phyloP scores from a whole-genome alignment of 805 yeast species.

The Maudiozyma bulderi region DNA sequence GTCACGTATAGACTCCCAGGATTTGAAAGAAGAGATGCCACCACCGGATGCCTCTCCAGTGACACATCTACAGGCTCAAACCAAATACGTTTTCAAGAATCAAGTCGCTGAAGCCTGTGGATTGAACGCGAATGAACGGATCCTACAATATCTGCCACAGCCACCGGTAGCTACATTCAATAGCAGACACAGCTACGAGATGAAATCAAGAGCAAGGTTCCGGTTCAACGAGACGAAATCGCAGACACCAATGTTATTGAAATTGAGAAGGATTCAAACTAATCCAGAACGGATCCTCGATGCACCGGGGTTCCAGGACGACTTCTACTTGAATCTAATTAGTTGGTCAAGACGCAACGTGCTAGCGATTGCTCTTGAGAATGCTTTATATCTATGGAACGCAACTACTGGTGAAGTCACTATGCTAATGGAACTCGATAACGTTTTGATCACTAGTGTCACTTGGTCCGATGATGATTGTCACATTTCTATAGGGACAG shows the following conservation, averaged over 20 bases:
- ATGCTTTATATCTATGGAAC: conserved; percentile 83
- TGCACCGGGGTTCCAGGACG: conserved; percentile 92
- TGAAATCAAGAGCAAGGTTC: conserved; percentile 26
- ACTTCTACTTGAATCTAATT: conserved; percentile 76
- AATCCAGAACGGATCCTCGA: conserved; percentile 90
- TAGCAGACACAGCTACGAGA: conserved; percentile 18
- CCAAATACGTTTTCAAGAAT: conserved; percentile 47
- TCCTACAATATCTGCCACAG: conserved; percentile 75
- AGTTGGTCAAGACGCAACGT: conserved; percentile 81
- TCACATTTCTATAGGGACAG: conserved; percentile 73
- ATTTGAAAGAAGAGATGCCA: conserved; percentile 33
- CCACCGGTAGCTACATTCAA: conserved; percentile 51
- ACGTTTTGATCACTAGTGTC: conserved; percentile 38
- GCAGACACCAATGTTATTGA: conserved; percentile 40
- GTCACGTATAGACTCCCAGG: conserved; percentile 18
- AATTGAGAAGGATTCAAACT: conserved; percentile 70
- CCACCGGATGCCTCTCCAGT: conserved; percentile 40
- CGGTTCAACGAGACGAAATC: conserved; percentile 11
- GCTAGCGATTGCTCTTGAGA: conserved; percentile 81
- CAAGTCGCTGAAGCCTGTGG: conserved; percentile 96
- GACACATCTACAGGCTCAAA: conserved; percentile 35
- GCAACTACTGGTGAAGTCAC: conserved; percentile 75
- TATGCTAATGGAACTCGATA: conserved; percentile 46
- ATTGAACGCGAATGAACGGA: conserved; percentile 67
- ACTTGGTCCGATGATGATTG: conserved; percentile 89